Percentiles rank a stretch among this genome's conserved stretches.
These are phyloP conservation scores for Auricularia auricula-judae DNA, from an alignment of 768 basidiomycete species.

Conservation along the genomic window DNA sequence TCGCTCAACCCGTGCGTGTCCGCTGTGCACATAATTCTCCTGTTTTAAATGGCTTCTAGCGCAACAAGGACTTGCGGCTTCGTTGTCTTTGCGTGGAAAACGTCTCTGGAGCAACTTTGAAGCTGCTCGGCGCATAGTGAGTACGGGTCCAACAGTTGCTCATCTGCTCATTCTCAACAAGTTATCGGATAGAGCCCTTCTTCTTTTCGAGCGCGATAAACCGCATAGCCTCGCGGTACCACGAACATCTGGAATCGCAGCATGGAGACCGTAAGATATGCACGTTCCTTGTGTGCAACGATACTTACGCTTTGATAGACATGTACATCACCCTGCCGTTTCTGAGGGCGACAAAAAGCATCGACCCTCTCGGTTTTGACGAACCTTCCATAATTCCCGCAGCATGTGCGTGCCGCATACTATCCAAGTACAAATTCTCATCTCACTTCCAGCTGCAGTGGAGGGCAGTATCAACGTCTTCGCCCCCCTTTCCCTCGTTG, in stretches of 20 bases:
- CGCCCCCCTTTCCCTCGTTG: not conserved
- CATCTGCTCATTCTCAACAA: not conserved
- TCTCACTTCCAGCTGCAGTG: not conserved
- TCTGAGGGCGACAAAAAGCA: not conserved
- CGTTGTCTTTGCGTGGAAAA: not conserved
- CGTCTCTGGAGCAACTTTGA: not conserved
- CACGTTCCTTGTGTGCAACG: not conserved
- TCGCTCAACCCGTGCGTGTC: not conserved
- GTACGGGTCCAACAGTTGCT: not conserved
- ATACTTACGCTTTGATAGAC: not conserved
- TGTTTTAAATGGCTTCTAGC: not conserved
- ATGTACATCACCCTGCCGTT: not conserved
- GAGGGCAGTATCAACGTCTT: not conserved
- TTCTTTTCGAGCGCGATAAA: not conserved
- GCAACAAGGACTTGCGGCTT: not conserved
- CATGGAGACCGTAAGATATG: not conserved
- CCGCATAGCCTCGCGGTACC: not conserved
- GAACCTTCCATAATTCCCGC: not conserved
- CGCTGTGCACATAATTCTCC: not conserved
- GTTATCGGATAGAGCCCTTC: not conserved
- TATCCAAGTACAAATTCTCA: not conserved
- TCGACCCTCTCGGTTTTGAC: not conserved
- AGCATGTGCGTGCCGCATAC: not conserved
- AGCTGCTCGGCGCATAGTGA: not conserved
- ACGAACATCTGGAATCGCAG: not conserved